Base-by-base conservation (phyloP, 305 asterid species). In the Solanum hybrid region DNA sequence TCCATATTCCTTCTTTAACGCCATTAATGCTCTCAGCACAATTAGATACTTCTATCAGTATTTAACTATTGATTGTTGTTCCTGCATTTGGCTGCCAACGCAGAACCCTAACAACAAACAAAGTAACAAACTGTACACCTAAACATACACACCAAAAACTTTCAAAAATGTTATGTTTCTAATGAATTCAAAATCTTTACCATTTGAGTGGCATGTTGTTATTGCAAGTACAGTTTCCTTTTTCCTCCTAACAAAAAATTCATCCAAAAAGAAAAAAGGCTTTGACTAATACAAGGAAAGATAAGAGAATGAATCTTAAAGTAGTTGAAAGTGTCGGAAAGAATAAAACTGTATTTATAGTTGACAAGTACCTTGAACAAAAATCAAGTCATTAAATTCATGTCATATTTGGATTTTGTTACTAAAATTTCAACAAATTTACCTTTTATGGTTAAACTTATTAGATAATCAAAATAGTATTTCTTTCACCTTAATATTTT, bases 251-350 rank as follows among this genome's bases (percentile, higher is more conserved):
- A 51, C 4, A 51, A 51, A 51, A 51, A 2, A 15, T 51, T 51
- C n/a, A 51, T 51, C 68, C 68, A 51, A 51, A 51, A 6, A 13
- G 20, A 45, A 45, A 0, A 45, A 45, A 41, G 1, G 0, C 0
- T 41, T 45, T 5, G 20, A 20, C 61, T 45, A 14, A 45, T 13
- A 14, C 61, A 45, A 45, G 61, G 61, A 45, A 45, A 45, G 61
- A 45, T 45, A 45, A 13, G 61, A 13, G 61, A 45, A 45, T 45
- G 20, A 45, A 45, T 45, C 61, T 45, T 45, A 45, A 45, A 41
- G 57, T 41, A 4, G 57, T 39, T 39, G 51, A 11, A 39, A 39
- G n/a, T n/a, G n/a, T n/a, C n/a, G n/a, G n/a, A 38, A 39, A 4
- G 57, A 2, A 51, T 51, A 51, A 15, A 6, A 15, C 1, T 51